Evolutionary conservation across 225 moss, liverwort and hornwort species (phyloP).

Genomic region (Sphagnum tenellum): DNA sequence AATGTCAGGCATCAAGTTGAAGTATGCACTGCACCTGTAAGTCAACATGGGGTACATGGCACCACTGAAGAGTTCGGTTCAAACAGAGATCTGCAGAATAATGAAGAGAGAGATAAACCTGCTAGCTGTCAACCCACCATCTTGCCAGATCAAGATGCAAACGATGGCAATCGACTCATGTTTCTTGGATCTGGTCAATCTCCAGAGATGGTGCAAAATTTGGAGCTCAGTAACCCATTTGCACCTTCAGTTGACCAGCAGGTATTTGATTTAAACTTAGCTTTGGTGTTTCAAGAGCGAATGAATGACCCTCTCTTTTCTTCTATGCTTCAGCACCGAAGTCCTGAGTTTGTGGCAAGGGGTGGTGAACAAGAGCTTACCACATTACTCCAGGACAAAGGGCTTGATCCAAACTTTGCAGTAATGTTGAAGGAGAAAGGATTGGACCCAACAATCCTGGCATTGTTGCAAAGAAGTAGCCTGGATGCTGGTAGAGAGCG

Average conservation of each 20-base stretch:
- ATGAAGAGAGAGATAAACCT: slow-evolving; percentile 21
- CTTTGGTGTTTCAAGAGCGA: slow-evolving; percentile 56
- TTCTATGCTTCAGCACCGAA: slow-evolving; percentile 29
- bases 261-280: slow-evolving; percentile 27
- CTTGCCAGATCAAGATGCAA: slow-evolving; percentile 23
- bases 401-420: slow-evolving; percentile 61
- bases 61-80: slow-evolving; percentile 35
- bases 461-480: slow-evolving; percentile 55
- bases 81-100: slow-evolving; percentile 9
- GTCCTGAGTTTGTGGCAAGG: slow-evolving; percentile 26
- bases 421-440: slow-evolving; percentile 65
- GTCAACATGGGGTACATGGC: slow-evolving; percentile 31
- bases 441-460: slow-evolving; percentile 52
- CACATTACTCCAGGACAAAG: slow-evolving; percentile 54
- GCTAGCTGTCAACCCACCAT: slow-evolving; percentile 12
- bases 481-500: slow-evolving; percentile 55
- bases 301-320: slow-evolving; percentile 52
- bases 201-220: slow-evolving; percentile 32
- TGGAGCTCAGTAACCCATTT: slow-evolving; percentile 42
- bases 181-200: slow-evolving; percentile 4
- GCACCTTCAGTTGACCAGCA: slow-evolving; percentile 42
- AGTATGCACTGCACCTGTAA: slow-evolving; percentile 17
- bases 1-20: slow-evolving; percentile 18
- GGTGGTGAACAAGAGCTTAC: slow-evolving; percentile 57
- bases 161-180: slow-evolving; percentile 3